Base-by-base conservation (phyloP, 345 rosid genomes). In the Cardiospermum halicacabum region DNA sequence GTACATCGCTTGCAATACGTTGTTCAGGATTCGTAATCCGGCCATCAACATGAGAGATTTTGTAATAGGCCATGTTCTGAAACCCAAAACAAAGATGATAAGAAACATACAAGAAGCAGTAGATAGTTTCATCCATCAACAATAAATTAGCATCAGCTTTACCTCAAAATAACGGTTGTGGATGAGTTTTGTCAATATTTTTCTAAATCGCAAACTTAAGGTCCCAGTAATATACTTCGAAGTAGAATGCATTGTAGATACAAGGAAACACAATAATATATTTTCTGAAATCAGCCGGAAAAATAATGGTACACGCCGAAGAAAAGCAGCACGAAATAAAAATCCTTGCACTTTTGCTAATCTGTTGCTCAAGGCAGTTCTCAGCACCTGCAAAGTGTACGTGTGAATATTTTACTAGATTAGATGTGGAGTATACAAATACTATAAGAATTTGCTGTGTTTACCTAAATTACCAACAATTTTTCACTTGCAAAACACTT, bases 51-150 rank as follows among this genome's bases (percentile, higher is more conserved):
- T 95, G 97, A 63, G 97, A 89, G 74, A 95, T 77, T 71, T 95
- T 95, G 84, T 95, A 95, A 80, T 95, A 95, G 3, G 90, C 93
- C 97, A 95, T 91, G 74, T 89, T 95, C 97, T 95, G 96, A 54
- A 75, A 76, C 65, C 32, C 59, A 57, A 67, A 21, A 60, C 68
- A 62, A 59, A 57, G 37, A 39, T 37, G 63, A 54, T 62, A 49
- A 67, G 57, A 16, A 54, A 51, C 53, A 53, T 5, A 53, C 47
- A 57, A 5, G 30, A 32, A 53, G n/a, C 64, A 56, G 22, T 30
- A 45, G 19, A 32, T 18, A 49, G 54, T 19, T 19, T 68, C 48
- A 15, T 21, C 54, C 58, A 42, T 24, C 30, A 37, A 7, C 36
- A 39, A 61, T 37, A 31, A 34, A 62, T 49, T 32, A 43, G 19